These are phyloP conservation scores for Parathielavia hyrcaniae DNA, from an alignment of 495 filamentous ascomycete species.

Conservation along the genomic window DNA sequence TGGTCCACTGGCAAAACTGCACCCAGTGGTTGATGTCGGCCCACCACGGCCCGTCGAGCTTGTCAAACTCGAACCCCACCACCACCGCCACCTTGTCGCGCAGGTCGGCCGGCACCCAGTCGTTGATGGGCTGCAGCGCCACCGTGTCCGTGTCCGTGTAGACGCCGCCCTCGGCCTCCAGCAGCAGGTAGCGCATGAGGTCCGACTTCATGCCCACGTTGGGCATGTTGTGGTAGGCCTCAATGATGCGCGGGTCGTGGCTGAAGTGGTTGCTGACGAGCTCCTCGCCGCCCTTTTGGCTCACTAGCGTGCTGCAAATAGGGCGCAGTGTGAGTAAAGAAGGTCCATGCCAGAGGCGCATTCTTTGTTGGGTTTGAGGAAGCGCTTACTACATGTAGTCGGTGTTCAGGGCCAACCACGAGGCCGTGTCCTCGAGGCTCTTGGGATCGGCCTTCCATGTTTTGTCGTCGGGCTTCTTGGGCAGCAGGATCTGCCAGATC, in stretches of 20 bases:
- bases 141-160: conserved; percentile 52
- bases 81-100: conserved; percentile 30
- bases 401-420: conserved; percentile 13
- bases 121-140: conserved; percentile 37
- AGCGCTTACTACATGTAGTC: conserved; percentile 14
- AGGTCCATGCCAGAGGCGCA: not conserved
- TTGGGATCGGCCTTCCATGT: conserved; percentile 2
- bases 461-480: not conserved
- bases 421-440: conserved; percentile 5
- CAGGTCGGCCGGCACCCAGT: conserved; percentile 43
- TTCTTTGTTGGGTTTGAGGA: not conserved
- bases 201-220: conserved; percentile 48
- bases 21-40: conserved; percentile 31
- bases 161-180: conserved; percentile 46
- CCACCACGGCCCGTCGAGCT: conserved; percentile 21
- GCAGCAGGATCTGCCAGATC: conserved; percentile 20
- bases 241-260: conserved; percentile 36
- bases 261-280: conserved; percentile 28
- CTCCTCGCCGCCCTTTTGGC: conserved; percentile 21
- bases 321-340: not conserved
- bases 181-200: conserved; percentile 48
- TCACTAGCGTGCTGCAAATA: conserved; percentile 18
- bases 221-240: conserved; percentile 37
- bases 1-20: conserved; percentile 41
- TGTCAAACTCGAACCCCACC: conserved; percentile 38